These are phyloP conservation scores for Tetradesmus lagerheimii DNA, from an alignment of 139 green algal genomes.

Conservation along the genomic window DNA sequence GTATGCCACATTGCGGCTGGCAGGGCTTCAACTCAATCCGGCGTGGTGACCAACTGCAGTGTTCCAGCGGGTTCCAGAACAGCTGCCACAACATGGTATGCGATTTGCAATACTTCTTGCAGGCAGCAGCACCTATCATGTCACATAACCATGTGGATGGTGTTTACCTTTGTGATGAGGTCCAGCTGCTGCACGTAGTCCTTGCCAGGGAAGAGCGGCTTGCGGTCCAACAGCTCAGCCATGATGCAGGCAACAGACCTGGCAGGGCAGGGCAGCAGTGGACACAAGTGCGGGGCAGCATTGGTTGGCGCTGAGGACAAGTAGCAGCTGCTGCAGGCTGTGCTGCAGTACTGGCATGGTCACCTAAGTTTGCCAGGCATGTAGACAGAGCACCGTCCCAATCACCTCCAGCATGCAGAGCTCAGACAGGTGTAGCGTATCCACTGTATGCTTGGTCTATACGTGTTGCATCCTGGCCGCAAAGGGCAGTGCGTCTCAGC, in stretches of 20 bases:
- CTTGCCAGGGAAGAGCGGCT: slow-evolving; percentile 81
- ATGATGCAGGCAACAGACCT: slow-evolving; percentile 98
- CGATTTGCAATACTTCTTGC: no score
- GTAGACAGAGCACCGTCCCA: neutral
- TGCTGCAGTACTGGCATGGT: neutral
- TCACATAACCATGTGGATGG: neutral
- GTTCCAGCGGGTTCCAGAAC: no score
- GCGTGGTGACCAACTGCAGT: no score
- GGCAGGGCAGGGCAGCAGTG: neutral
- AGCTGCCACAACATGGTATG: no score
- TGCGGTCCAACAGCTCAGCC: slow-evolving; percentile 90
- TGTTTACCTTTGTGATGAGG: slow-evolving; percentile 47
- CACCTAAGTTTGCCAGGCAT: neutral
- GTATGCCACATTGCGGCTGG: no score
- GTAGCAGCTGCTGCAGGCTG: neutral
- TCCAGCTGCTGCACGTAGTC: slow-evolving; percentile 92
- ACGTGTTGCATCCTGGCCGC: no score
- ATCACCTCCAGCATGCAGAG: no score
- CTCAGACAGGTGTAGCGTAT: no score
- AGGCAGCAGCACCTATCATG: no score
- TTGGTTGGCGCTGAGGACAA: neutral
- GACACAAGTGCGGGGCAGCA: neutral
- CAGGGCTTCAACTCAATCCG: no score
- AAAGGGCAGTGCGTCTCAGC: no score
- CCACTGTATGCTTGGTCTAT: no score